Evolutionary conservation across 345 rosid genomes (phyloP), one percentile per base, ranked within the genome.

Genomic region (Euphorbia lathyris): DNA sequence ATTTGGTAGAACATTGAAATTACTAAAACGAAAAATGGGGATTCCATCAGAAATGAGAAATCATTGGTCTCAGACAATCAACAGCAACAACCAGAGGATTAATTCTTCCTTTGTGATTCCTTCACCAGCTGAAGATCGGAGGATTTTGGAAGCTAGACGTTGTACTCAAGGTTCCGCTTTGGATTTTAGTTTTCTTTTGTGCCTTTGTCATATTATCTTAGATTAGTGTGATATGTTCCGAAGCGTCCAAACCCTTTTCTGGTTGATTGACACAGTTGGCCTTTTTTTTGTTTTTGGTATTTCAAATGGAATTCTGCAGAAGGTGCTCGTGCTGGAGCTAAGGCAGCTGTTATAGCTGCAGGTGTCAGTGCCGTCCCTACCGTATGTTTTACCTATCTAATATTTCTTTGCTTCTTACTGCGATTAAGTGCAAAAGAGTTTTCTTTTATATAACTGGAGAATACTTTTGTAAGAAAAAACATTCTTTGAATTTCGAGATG

Each of bases 251-350:
- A n/a, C n/a, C n/a, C n/a, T n/a, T n/a, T n/a, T n/a, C n/a, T n/a
- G n/a, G n/a, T n/a, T n/a, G n/a, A 7, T 32, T 47, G n/a, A 20
- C 17, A 19, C 16, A 30, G 13, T 51, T 32, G 7, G 22, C 8
- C 13, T 7, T 30, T 9, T 45, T 60, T 11, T 30, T 11, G 17
- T 4, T 2, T 72, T 20, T 19, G 16, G 4, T 3, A 10, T 43
- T 61, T 43, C 14, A 38, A 11, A 14, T 22, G 16, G 23, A n/a
- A 48, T 48, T 68, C 47, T 70, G 78, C 86, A 87, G 95, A 87
- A 53, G 90, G 90, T 50, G 84, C 74, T 60, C 81, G 81, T 32
- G 91, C 88, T 17, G 91, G 91, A 69, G 12, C 65, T n/a, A 89
- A 85, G 76, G 88, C 90, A 5, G 92, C 88, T 68, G 82, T 78